These are phyloP conservation scores for Pseudocercospora fuligena DNA, from an alignment of 2,329 filamentous ascomycete genomes.

Conservation along the genomic window DNA sequence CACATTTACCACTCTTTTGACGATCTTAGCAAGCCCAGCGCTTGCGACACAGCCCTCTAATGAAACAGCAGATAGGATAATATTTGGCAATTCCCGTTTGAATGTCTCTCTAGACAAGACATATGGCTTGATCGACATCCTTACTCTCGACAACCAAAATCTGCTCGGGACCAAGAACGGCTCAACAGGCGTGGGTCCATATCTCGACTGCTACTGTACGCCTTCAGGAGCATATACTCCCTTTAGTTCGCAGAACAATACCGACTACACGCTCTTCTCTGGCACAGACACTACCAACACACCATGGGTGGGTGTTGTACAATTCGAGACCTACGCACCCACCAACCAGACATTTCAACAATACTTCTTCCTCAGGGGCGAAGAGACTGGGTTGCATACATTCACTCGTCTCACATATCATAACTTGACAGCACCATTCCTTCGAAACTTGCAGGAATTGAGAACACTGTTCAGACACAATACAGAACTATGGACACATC, in stretches of 20 bases:
- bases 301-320: conserved; percentile 62
- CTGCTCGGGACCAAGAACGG: conserved; percentile 54
- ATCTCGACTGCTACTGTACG: conserved; percentile 68
- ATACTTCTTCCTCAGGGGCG: conserved; percentile 68
- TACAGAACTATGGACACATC: conserved; percentile 64
- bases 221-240: conserved; percentile 65
- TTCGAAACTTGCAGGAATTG: conserved; percentile 65
- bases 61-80: conserved; percentile 31
- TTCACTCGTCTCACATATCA: conserved; percentile 66
- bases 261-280: conserved; percentile 55
- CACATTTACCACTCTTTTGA: not conserved
- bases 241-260: conserved; percentile 41
- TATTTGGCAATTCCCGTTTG: conserved; percentile 53
- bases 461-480: conserved; percentile 66
- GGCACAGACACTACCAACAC: conserved; percentile 57
- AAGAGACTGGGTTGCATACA: conserved; percentile 66
- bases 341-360: conserved; percentile 66
- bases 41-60: not conserved
- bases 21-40: not conserved
- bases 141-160: conserved; percentile 56
- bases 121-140: conserved; percentile 47
- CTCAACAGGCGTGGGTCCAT: conserved; percentile 55
- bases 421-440: conserved; percentile 60
- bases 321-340: conserved; percentile 62
- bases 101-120: conserved; percentile 51